Conservation (phyloP, 169 alveolate genomes). For the Babesia bigemina region DNA sequence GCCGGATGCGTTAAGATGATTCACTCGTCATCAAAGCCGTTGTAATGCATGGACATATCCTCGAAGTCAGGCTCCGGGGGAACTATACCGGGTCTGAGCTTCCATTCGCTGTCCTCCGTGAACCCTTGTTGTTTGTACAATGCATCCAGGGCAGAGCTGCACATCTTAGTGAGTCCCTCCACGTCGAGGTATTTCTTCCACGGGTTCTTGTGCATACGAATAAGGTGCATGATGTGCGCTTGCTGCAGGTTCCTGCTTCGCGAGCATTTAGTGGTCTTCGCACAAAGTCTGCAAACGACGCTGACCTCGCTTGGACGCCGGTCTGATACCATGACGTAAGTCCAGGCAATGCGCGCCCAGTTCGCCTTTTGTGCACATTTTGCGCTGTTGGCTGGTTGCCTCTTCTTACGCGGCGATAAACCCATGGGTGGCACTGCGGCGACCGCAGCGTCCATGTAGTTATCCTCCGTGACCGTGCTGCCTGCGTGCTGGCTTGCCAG, state of each 20-base stretch:
- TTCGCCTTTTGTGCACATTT: slow-evolving; percentile 55
- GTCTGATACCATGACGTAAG: slow-evolving; percentile 51
- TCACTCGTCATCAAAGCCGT: slow-evolving; percentile 11
- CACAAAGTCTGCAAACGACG: slow-evolving; percentile 64
- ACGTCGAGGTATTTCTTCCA: slow-evolving; percentile 65
- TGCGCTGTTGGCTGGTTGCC: slow-evolving; percentile 29
- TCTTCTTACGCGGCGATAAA: slow-evolving; percentile 16
- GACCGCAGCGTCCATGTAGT: neutral
- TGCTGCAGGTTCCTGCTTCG: slow-evolving; percentile 69
- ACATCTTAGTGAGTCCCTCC: slow-evolving; percentile 71
- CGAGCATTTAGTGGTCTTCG: slow-evolving; percentile 69
- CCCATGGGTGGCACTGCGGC: slow-evolving; percentile 7
- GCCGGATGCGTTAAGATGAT: neutral
- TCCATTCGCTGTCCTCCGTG: slow-evolving; percentile 53
- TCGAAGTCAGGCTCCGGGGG: slow-evolving; percentile 60
- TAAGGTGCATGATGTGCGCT: slow-evolving; percentile 66
- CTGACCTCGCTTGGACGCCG: slow-evolving; percentile 33
- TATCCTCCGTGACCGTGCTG: neutral
- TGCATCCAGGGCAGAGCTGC: slow-evolving; percentile 65
- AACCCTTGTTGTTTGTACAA: slow-evolving; percentile 59
- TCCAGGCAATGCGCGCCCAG: slow-evolving; percentile 68
- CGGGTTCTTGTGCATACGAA: slow-evolving; percentile 73
- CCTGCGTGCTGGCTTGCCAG: slow-evolving; percentile 35
- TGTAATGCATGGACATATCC: neutral
- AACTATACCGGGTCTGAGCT: slow-evolving; percentile 59